Percentiles rank a stretch among this genome's conserved stretches.
These are phyloP conservation scores for Pisolithus sp. DNA, from an alignment of 768 basidiomycete genomes.

Conservation along the genomic window DNA sequence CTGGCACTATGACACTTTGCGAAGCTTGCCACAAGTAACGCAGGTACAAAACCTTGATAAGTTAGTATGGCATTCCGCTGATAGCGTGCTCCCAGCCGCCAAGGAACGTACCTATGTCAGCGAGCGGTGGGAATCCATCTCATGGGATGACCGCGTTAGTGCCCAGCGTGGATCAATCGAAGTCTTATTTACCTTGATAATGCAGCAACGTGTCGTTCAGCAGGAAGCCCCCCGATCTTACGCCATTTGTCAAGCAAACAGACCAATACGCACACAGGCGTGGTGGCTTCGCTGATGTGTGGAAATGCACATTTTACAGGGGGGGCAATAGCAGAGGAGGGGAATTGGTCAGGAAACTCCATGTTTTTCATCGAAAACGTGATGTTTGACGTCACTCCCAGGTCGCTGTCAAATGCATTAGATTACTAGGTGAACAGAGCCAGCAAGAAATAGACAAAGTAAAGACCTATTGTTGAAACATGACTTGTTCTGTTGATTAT, in stretches of 20 bases:
- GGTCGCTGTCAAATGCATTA: background rate
- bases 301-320: constrained; percentile 3
- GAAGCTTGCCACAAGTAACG: background rate
- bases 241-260: background rate
- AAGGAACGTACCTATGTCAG: no score
- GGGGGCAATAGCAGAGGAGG: background rate
- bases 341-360: background rate
- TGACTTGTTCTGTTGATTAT: background rate
- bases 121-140: no score
- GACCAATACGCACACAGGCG: background rate
- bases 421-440: background rate
- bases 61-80: background rate
- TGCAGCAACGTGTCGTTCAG: background rate
- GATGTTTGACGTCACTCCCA: background rate
- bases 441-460: background rate
- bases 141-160: background rate
- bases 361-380: background rate
- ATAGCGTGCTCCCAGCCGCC: background rate
- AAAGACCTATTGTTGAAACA: background rate
- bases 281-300: constrained; percentile 5
- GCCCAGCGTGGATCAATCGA: background rate
- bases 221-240: background rate
- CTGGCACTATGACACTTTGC: background rate
- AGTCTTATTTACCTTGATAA: background rate
- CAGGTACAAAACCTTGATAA: background rate